These are phyloP conservation scores for Candida glaebosa DNA, from an alignment of 805 yeast genomes.

Conservation along the genomic window DNA sequence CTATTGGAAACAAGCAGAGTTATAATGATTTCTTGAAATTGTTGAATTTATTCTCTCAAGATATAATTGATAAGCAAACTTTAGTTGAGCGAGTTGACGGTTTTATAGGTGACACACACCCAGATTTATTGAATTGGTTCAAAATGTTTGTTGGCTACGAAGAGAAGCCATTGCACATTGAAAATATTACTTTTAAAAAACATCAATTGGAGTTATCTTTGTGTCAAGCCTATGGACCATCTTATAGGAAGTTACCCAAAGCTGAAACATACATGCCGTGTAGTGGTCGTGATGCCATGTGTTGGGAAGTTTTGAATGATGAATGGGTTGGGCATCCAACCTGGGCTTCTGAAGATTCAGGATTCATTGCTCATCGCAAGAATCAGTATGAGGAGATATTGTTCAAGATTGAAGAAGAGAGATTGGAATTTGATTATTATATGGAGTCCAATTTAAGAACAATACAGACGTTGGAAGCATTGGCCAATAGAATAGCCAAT, in stretches of 20 bases:
- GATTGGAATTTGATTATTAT: conserved; percentile 94
- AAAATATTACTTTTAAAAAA: conserved; percentile 82
- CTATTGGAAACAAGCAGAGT: conserved; percentile 81
- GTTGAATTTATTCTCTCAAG: conserved; percentile 83
- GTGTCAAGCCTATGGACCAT: conserved; percentile 94
- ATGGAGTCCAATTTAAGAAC: conserved; percentile 95
- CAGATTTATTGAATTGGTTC: conserved; percentile 86
- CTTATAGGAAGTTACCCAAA: conserved; percentile 88
- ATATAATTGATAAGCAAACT: conserved; percentile 77
- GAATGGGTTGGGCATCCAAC: conserved; percentile 99
- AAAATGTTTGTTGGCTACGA: conserved; percentile 86
- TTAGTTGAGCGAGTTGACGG: conserved; percentile 81
- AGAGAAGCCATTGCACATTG: conserved; percentile 81
- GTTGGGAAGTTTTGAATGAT: conserved; percentile 97
- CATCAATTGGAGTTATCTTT: conserved; percentile 85
- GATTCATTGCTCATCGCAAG: conserved; percentile 97
- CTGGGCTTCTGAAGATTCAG: conserved; percentile 99
- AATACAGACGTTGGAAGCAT: conserved; percentile 91
- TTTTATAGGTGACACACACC: conserved; percentile 72
- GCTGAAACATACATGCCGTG: conserved; percentile 96
- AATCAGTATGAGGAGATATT: conserved; percentile 96
- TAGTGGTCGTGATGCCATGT: conserved; percentile 97
- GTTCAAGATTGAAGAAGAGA: conserved; percentile 93
- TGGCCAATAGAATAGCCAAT: conserved; percentile 87
- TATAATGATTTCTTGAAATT: conserved; percentile 91